Evolutionary conservation across 1,284 basidiomycete genomes (phyloP), one percentile per base, ranked within the genome.

Genomic region (Cystobasidium sp.): DNA sequence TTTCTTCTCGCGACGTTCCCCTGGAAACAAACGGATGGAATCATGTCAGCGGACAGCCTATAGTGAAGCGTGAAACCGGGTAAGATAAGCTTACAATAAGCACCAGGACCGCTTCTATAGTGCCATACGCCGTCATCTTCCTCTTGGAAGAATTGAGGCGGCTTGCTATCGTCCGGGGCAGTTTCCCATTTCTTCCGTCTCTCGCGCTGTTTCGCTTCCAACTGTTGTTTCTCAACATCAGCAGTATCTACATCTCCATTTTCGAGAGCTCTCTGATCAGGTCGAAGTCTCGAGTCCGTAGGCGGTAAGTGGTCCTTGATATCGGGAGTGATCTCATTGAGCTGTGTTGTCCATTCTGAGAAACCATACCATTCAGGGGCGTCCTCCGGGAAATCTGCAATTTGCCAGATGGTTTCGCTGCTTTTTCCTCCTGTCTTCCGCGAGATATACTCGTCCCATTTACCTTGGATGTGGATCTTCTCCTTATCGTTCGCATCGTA

Each of bases 261-360:
- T 82, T 97, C 94, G 56, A 95, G 85, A 4, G 92, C 91, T 41
- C 90, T 85, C 68, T 96, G 91, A 82, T 97, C 94, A 0, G 93
- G 91, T 46, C 94, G 87, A 74, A 88, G 85, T 43, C 94, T 87
- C 8, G 93, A 94, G 81, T 97, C 94, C 0, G 94, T 94, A 0
- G 88, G 87, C 0, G 93, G 91, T 6, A 96, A 82, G 75, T 86
- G 86, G 5, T 85, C 87, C 72, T 87, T 84, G 20, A 94, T 82
- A 79, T 93, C 90, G 55, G 84, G 83, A 5, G 90, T 89, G 51
- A 93, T 86, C 81, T 94, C 92, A 81, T 94, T 94, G 75, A 94
- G 84, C 18, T 90, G 89, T 75, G 92, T 88, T 8, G 89, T 89
- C 79, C 90, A 94, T 41, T 85, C 84, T 3, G 78, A 78, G 73